phyloP scores from a whole-genome alignment of 2,329 filamentous ascomycete species.

The Exophiala mesophila region DNA sequence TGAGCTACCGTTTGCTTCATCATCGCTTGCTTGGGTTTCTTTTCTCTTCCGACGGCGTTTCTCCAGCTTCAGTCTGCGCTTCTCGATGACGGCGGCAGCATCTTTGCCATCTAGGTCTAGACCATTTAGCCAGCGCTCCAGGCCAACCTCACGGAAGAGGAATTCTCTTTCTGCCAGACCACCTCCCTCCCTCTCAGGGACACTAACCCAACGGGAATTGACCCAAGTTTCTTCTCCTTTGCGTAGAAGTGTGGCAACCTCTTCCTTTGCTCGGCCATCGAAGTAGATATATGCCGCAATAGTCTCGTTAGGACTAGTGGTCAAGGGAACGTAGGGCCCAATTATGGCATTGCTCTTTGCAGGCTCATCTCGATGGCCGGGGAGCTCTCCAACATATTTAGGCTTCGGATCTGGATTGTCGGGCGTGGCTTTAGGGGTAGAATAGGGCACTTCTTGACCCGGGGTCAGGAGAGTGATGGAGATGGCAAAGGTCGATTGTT shows the following conservation, averaged over 20 bases:
- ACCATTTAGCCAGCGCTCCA: constrained; percentile 95
- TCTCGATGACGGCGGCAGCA: constrained; percentile 66
- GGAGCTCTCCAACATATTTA: constrained; percentile 70
- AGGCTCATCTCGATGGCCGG: constrained; percentile 49
- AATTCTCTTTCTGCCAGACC: constrained; percentile 95
- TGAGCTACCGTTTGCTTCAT: constrained; percentile 29
- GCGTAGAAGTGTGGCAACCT: constrained; percentile 87
- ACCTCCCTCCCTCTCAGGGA: constrained; percentile 84
- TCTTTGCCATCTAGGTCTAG: constrained; percentile 92
- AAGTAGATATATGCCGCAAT: constrained; percentile 99
- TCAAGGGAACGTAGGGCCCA: constrained; percentile 85
- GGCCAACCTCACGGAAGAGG: constrained; percentile 89
- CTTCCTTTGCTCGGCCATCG: constrained; percentile 89
- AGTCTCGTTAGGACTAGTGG: constrained; percentile 89
- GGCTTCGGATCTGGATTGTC: constrained; percentile 75
- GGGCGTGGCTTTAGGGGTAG: constrained; percentile 72
- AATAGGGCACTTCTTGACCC: constrained; percentile 85
- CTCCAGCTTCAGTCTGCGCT: constrained; percentile 65
- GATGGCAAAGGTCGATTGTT: constrained; percentile 94
- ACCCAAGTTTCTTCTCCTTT: constrained; percentile 98
- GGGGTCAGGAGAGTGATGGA: constrained; percentile 93
- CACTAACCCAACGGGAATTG: constrained; percentile 94
- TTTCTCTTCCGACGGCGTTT: constrained; percentile 76
- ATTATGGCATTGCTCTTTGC: constrained; percentile 56
- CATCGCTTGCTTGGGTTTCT: constrained; percentile 45